Conservation (phyloP, 257 asterid genomes). For the Salvia hispanica region DNA sequence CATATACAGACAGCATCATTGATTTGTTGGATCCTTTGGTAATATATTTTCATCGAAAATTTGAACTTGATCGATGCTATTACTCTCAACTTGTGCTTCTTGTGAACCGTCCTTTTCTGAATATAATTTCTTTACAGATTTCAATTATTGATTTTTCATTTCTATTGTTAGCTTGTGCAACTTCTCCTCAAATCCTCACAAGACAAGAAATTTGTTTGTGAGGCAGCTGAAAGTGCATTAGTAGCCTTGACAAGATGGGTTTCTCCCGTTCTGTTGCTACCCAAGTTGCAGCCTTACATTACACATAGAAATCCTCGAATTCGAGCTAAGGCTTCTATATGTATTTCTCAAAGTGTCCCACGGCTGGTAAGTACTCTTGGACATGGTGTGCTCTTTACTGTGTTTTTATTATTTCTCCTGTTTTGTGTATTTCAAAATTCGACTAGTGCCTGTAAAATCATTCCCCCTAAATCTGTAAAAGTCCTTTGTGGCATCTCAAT, state of each 20-base stretch:
- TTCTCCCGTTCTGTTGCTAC: constrained; percentile 74
- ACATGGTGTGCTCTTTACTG: neutral
- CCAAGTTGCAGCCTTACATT: constrained; percentile 72
- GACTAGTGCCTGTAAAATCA: neutral
- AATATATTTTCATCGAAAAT: constrained; percentile 16
- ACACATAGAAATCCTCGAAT: constrained; percentile 88
- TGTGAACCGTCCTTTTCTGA: neutral
- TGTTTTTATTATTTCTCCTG: neutral
- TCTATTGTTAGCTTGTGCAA: constrained; percentile 63
- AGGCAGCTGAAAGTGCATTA: constrained; percentile 86
- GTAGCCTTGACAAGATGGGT: constrained; percentile 72
- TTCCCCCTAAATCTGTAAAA: constrained; percentile 4
- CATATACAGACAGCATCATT: constrained; percentile 65
- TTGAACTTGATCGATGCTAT: constrained; percentile 11
- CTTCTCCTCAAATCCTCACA: constrained; percentile 93
- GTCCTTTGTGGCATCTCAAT: constrained; percentile 21
- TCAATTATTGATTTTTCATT: constrained; percentile 18
- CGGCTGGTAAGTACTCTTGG: constrained; percentile 56
- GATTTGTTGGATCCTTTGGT: constrained; percentile 85
- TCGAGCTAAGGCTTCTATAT: constrained; percentile 88
- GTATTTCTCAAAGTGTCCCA: constrained; percentile 69
- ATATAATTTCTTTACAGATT: constrained; percentile 8
- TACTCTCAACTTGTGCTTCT: constrained; percentile 20
- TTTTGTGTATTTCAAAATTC: neutral
- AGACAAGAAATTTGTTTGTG: constrained; percentile 93